phyloP scores from a whole-genome alignment of 371 early-diverging fungal species.

The Saksenaea oblongispora region DNA sequence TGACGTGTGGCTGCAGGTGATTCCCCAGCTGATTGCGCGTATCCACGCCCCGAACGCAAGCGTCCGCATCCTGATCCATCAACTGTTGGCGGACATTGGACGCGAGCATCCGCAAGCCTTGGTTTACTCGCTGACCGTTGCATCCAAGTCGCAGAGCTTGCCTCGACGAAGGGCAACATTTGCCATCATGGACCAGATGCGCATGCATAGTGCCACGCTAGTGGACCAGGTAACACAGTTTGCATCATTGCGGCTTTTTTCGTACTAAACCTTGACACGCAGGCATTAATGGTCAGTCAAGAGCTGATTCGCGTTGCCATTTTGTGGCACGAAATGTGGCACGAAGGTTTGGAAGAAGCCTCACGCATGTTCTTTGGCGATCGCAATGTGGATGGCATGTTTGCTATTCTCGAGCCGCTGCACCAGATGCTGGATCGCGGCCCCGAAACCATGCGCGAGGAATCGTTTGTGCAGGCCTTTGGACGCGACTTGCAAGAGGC shows the following conservation, averaged over 20 bases:
- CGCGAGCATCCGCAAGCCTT: conserved; percentile 97
- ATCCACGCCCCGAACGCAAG: conserved; percentile 86
- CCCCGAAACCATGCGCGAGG: conserved; percentile 93
- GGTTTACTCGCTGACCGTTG: conserved; percentile 95
- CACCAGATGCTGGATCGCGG: conserved; percentile 91
- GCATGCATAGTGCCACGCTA: conserved; percentile 77
- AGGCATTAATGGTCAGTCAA: conserved; percentile 92
- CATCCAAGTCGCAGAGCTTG: conserved; percentile 88
- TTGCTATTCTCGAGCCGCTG: conserved; percentile 85
- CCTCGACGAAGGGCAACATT: conserved; percentile 83
- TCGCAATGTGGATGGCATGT: conserved; percentile 90
- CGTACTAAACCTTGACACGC: background rate
- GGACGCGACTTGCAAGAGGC: conserved; percentile 94
- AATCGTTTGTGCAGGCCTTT: conserved; percentile 92
- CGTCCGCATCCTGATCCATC: conserved; percentile 88
- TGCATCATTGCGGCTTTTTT: too few relatives aligned
- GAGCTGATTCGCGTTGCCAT: conserved; percentile 97
- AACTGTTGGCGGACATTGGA: conserved; percentile 90
- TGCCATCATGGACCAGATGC: conserved; percentile 93
- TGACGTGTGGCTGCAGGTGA: conserved; percentile 98
- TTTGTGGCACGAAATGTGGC: conserved; percentile 98
- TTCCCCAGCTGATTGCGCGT: conserved; percentile 97
- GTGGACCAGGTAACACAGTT: conserved; percentile 86
- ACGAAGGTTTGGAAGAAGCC: conserved; percentile 93
- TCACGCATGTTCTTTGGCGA: conserved; percentile 87